A percentile compares a stretch with the other conserved stretches of the same genome.
Conservation (phyloP, 768 basidiomycete genomes). For the Leucocoprinus sp. region DNA sequence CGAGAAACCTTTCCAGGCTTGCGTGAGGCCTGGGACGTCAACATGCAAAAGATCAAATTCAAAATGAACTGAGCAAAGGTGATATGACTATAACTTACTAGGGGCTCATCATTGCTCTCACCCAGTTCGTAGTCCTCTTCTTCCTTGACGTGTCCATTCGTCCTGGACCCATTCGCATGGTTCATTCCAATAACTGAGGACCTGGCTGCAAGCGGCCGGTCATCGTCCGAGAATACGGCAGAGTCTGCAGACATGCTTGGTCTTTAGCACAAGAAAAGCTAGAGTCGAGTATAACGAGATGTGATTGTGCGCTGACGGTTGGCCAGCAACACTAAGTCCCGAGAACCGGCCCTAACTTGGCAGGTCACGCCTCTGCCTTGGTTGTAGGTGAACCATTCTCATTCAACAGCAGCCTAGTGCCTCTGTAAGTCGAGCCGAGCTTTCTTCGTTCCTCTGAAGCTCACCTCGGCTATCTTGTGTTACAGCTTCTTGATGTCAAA, state of each 20-base stretch:
- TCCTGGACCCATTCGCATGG: constrained; percentile 15
- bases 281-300: too few species aligned
- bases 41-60: constrained; percentile 1
- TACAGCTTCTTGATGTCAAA: constrained; percentile 40
- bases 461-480: constrained; percentile 9
- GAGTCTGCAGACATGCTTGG: constrained; percentile 38
- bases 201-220: constrained; percentile 41
- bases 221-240: constrained; percentile 51
- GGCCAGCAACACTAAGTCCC: constrained; percentile 33
- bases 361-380: constrained; percentile 24
- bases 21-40: constrained; percentile 47
- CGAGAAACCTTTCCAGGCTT: constrained; percentile 35
- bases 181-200: constrained; percentile 32
- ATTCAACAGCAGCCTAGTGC: constrained; percentile 5
- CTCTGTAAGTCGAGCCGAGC: constrained; percentile 6
- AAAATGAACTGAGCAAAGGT: not conserved
- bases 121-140: constrained; percentile 44
- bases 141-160: constrained; percentile 38
- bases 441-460: too few species aligned
- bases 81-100: constrained; percentile 37
- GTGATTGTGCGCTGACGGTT: too few species aligned
- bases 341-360: constrained; percentile 51
- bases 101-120: constrained; percentile 67
- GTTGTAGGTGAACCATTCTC: constrained; percentile 8
- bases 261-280: constrained; percentile 20